Conservation (phyloP, 129 eudicot species). For the Escallonia rubra region DNA sequence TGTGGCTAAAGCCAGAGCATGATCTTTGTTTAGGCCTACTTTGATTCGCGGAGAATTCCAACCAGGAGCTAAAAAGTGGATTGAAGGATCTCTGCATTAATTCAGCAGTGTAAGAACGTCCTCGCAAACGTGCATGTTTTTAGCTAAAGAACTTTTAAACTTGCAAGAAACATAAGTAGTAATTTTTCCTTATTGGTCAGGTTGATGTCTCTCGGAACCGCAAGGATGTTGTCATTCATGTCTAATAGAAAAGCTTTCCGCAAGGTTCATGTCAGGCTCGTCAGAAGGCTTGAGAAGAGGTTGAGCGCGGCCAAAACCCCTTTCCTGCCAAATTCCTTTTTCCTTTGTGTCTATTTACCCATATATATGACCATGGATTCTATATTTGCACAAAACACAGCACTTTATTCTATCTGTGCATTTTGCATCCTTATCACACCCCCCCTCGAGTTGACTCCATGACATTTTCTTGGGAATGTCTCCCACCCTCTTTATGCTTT, state of each 20-base stretch:
- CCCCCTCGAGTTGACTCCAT: no score
- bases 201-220: conserved; percentile 66
- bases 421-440: no score
- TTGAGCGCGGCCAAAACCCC: conserved; percentile 43
- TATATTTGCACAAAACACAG: no score
- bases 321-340: no score
- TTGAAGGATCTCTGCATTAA: conserved; percentile 70
- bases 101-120: conserved; percentile 35
- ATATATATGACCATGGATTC: no score
- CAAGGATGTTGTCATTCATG: conserved; percentile 76
- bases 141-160: no score
- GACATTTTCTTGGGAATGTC: no score
- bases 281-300: conserved; percentile 91
- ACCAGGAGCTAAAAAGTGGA: conserved; percentile 63
- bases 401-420: no score
- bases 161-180: no score
- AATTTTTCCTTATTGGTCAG: conserved; percentile 35
- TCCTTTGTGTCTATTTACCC: no score
- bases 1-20: background rate
- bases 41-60: conserved; percentile 62
- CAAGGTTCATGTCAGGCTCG: conserved; percentile 73
- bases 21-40: conserved; percentile 28
- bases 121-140: no score
- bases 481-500: no score
- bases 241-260: conserved; percentile 78